A percentile compares a stretch with the other conserved stretches of the same genome.
Conservation (phyloP, 768 basidiomycete genomes). For the Fibroporia radiculosa region DNA sequence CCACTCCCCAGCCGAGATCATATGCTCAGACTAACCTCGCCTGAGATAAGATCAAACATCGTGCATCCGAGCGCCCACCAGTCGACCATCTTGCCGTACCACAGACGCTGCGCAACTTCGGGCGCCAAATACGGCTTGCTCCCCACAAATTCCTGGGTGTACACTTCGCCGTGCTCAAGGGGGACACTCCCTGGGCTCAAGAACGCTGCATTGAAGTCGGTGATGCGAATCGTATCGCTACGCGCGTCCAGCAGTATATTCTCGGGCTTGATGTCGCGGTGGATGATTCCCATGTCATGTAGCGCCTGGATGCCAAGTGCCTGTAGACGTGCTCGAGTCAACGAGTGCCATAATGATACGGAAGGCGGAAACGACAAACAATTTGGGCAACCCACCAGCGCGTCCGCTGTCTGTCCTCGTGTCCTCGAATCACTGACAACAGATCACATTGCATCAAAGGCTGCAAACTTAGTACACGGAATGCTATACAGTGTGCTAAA, state of each 20-base stretch:
- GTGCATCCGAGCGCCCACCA: slow-evolving; percentile 22
- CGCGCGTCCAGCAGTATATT: slow-evolving; percentile 36
- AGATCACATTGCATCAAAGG: slow-evolving; percentile 15
- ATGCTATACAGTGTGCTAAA: neutral
- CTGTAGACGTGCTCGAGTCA: slow-evolving; percentile 7
- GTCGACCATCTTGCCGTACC: slow-evolving; percentile 23
- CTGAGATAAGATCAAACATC: slow-evolving; percentile 21
- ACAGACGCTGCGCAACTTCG: slow-evolving; percentile 12
- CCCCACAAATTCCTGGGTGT: slow-evolving; percentile 12
- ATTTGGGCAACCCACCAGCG: slow-evolving; percentile 23
- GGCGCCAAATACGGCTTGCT: slow-evolving; percentile 20
- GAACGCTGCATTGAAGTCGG: slow-evolving; percentile 20
- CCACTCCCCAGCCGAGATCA: too few species aligned
- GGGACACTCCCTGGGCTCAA: slow-evolving; percentile 10
- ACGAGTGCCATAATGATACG: neutral
- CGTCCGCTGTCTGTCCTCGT: slow-evolving; percentile 3
- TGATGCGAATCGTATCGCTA: slow-evolving; percentile 15
- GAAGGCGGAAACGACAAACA: slow-evolving; percentile 8
- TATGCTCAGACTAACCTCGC: slow-evolving; percentile 17
- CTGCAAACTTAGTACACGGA: slow-evolving; percentile 3
- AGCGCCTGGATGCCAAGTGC: slow-evolving; percentile 27
- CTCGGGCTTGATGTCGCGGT: slow-evolving; percentile 54
- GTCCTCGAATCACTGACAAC: slow-evolving; percentile 7
- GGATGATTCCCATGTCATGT: slow-evolving; percentile 48
- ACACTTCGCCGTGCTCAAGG: slow-evolving; percentile 12